Evolutionary conservation across 768 basidiomycete species (phyloP).

Genomic region (Boletus pseudo-olivaceus): DNA sequence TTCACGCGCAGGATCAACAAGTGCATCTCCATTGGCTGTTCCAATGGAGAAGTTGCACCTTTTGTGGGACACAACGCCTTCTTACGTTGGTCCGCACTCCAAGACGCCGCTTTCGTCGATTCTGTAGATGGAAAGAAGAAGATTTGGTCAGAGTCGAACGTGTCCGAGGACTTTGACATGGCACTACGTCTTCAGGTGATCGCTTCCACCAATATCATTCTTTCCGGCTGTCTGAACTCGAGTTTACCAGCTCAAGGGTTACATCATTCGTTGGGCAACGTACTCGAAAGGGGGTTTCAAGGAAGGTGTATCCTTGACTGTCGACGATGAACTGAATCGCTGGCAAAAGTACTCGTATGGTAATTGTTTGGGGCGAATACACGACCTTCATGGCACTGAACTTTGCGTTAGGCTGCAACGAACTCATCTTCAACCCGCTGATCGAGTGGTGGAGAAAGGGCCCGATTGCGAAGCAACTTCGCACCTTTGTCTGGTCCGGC

Average conservation of each 20-base stretch:
- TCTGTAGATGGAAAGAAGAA: slow-evolving; percentile 53
- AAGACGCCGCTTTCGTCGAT: slow-evolving; percentile 79
- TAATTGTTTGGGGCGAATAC: slow-evolving; percentile 30
- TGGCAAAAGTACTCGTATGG: slow-evolving; percentile 92
- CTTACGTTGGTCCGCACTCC: slow-evolving; percentile 86
- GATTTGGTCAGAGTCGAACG: slow-evolving; percentile 66
- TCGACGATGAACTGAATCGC: slow-evolving; percentile 86
- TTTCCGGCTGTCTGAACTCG: slow-evolving; percentile 58
- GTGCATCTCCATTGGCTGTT: slow-evolving; percentile 72
- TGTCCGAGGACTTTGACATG: slow-evolving; percentile 72
- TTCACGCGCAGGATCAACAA: slow-evolving; percentile 91
- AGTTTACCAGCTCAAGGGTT: slow-evolving; percentile 30
- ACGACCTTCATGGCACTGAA: slow-evolving; percentile 26
- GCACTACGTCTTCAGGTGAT: slow-evolving; percentile 50
- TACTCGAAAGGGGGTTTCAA: slow-evolving; percentile 87
- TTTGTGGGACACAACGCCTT: slow-evolving; percentile 91
- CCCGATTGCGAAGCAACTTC: slow-evolving; percentile 79
- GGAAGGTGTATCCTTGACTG: slow-evolving; percentile 88
- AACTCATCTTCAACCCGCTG: slow-evolving; percentile 85
- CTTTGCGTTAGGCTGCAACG: slow-evolving; percentile 20
- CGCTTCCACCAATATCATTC: neutral
- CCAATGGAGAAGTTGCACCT: slow-evolving; percentile 73
- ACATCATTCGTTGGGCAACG: slow-evolving; percentile 59
- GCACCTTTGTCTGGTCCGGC: slow-evolving; percentile 69
- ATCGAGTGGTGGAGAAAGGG: slow-evolving; percentile 74